These are phyloP conservation scores for Acorus calamus DNA, from an alignment of 106 monocot genomes.

Conservation along the genomic window DNA sequence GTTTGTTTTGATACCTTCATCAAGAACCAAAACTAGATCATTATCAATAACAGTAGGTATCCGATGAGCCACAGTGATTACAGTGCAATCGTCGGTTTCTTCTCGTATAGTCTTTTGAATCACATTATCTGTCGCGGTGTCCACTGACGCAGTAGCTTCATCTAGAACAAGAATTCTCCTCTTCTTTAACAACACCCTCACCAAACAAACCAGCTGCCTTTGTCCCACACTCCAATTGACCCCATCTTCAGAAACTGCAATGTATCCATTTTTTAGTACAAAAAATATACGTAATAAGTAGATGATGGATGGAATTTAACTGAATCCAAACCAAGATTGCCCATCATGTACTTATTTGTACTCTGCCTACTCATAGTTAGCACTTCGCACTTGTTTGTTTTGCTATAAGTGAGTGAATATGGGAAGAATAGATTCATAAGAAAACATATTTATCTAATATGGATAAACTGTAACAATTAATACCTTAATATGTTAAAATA, in stretches of 20 bases:
- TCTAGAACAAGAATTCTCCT: slow-evolving; percentile 76
- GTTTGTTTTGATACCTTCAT: slow-evolving; percentile 41
- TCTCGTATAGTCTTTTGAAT: slow-evolving; percentile 71
- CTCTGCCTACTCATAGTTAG: no score
- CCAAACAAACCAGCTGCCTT: slow-evolving; percentile 73
- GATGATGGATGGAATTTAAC: no score
- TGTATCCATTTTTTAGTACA: background rate
- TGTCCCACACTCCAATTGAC: slow-evolving; percentile 88
- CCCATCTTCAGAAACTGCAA: slow-evolving; percentile 78
- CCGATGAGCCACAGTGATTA: slow-evolving; percentile 76
- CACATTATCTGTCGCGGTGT: slow-evolving; percentile 74
- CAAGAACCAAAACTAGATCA: slow-evolving; percentile 75
- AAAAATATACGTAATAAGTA: no score
- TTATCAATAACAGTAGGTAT: slow-evolving; percentile 75
- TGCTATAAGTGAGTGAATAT: no score
- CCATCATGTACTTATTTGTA: no score
- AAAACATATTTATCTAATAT: no score
- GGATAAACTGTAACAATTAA: no score
- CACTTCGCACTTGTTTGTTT: no score
- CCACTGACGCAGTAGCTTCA: slow-evolving; percentile 92
- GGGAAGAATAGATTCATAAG: no score
- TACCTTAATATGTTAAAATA: no score
- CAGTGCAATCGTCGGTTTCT: slow-evolving; percentile 58
- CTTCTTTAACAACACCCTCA: slow-evolving; percentile 63
- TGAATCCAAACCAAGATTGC: no score